Evolutionary conservation across 2,329 filamentous ascomycete genomes (phyloP), one percentile per base, ranked within the genome.

Genomic region (Xylariaceae sp.): DNA sequence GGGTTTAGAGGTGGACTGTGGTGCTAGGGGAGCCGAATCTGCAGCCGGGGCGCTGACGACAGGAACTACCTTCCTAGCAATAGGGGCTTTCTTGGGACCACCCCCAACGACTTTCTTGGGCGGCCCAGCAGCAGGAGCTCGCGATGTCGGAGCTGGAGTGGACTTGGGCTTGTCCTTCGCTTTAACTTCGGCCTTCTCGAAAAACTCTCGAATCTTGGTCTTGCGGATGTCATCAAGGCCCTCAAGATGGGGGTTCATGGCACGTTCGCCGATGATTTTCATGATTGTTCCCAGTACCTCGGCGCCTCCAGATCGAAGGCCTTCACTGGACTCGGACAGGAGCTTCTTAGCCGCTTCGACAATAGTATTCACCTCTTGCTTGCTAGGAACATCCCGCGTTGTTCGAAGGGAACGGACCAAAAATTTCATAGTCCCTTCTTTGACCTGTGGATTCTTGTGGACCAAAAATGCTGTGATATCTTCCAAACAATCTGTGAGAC

Each of bases 361-460:
- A 43, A 97, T 89, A 6, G 80, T 78, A 47, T 85, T 85, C 42
- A 91, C 85, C 65, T 98, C 92, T 22, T 85, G 75, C 55, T 94
- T 93, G 52, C 80, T 78, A 2, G 94, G 94, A 3, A 93, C 88
- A 16, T 88, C 85, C 55, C 84, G 79, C 0, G 92, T 95, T 0
- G 82, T 89, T 55, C 86, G 85, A 37, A 98, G 73, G 62, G 86
- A 92, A 53, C 93, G 81, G 40, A 94, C 85, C n/a, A 98, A 73
- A 59, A 98, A 97, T 53, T 88, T 89, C 69, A 95, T 85, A 0
- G 89, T 94, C 50, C 94, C 91, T 58, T 96, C 88, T 69, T 98
- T 98, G 53, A 98, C 88, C 61, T 96, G 91, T 1, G 93, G 93
- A 63, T 98, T 98, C 69, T 98, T 98, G 76, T 95, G 88, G 55